Evolutionary conservation across 495 filamentous ascomycete genomes (phyloP).

Genomic region (Neurospora sp.): DNA sequence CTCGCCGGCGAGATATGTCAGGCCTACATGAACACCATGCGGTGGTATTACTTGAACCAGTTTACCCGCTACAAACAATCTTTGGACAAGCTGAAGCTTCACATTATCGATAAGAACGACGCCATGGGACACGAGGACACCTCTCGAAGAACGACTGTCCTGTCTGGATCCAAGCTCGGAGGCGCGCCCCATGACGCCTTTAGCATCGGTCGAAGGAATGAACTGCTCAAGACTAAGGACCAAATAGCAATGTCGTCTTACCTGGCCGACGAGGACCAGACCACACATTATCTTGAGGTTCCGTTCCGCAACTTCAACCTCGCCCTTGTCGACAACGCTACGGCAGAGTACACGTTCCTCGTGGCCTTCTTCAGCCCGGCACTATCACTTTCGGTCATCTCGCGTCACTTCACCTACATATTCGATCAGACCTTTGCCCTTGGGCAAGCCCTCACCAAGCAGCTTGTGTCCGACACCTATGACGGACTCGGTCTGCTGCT

Average conservation of each 20-base stretch:
- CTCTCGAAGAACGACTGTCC: conserved; percentile 44
- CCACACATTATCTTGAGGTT: conserved; percentile 74
- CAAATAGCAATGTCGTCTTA: conserved; percentile 68
- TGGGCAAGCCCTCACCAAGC: conserved; percentile 66
- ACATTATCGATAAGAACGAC: conserved; percentile 73
- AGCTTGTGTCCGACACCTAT: conserved; percentile 61
- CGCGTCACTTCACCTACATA: conserved; percentile 62
- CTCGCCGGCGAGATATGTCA: conserved; percentile 82
- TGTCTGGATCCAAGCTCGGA: conserved; percentile 36
- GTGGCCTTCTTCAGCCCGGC: conserved; percentile 73
- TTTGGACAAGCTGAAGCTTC: conserved; percentile 74
- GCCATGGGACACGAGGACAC: conserved; percentile 71
- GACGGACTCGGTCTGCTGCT: conserved; percentile 82
- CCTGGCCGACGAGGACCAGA: conserved; percentile 77
- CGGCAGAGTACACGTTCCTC: conserved; percentile 91
- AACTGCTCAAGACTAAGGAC: conserved; percentile 61
- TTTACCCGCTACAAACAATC: conserved; percentile 81
- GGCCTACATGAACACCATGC: conserved; percentile 97
- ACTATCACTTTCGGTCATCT: conserved; percentile 45
- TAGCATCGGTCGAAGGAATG: conserved; percentile 72
- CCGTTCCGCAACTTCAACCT: conserved; percentile 92
- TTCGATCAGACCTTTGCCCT: conserved; percentile 78
- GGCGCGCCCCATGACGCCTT: conserved; percentile 75
- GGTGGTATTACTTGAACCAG: conserved; percentile 92
- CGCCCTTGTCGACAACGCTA: conserved; percentile 84